Conservation (phyloP, 352 stramenopile genomes). For the Phytophthora meadii region DNA sequence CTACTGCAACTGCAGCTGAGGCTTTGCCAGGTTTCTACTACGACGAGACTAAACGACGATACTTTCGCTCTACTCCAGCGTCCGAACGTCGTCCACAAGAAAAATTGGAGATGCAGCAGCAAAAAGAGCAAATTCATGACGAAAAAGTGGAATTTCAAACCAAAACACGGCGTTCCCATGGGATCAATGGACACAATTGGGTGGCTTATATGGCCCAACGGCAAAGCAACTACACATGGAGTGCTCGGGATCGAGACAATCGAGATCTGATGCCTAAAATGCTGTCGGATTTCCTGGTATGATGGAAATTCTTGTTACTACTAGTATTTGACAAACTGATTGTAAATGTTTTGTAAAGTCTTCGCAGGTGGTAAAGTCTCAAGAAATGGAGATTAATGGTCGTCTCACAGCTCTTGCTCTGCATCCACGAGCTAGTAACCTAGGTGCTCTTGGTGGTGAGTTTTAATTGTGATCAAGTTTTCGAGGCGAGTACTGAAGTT, state of each 20-base stretch:
- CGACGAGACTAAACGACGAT: conserved; percentile 55
- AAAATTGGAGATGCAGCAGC: conserved; percentile 32
- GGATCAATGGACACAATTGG: conserved; percentile 26
- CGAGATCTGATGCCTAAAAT: conserved; percentile 37
- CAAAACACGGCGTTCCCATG: conserved; percentile 16
- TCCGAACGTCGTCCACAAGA: conserved; percentile 24
- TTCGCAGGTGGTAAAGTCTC: conserved; percentile 36
- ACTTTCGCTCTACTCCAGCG: conserved; percentile 47
- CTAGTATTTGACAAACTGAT: neutral
- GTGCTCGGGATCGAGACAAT: conserved; percentile 27
- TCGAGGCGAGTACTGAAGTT: neutral
- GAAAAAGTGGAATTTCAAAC: conserved; percentile 9
- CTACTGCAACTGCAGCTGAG: conserved; percentile 3
- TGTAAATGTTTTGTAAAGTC: conserved; percentile 18
- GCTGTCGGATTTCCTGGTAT: conserved; percentile 37
- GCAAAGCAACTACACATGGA: conserved; percentile 48
- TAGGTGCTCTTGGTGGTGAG: conserved; percentile 51
- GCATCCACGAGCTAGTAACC: conserved; percentile 27
- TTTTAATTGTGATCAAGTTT: neutral
- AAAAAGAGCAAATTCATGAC: conserved; percentile 14
- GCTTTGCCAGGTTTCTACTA: conserved; percentile 67
- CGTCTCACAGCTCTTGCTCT: conserved; percentile 46
- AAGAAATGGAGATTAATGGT: conserved; percentile 18
- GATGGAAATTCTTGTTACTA: neutral
- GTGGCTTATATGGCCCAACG: conserved; percentile 38